These are phyloP conservation scores for Pinus albicaulis DNA, from an alignment of 75 land plant species.

Conservation along the genomic window DNA sequence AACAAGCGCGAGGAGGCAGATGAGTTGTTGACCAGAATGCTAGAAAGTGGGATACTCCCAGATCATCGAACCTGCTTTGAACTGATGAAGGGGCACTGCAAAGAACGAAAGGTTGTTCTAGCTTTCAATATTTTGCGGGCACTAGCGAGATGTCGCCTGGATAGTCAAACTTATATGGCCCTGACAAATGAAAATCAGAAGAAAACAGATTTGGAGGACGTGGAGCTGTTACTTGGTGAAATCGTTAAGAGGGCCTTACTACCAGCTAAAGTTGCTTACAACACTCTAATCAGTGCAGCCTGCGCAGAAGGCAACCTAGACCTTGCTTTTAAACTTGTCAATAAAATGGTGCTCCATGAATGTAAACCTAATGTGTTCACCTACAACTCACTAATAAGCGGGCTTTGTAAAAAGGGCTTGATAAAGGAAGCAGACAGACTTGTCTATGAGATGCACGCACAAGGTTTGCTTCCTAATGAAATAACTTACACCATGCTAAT, in stretches of 20 bases:
- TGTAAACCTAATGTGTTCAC: slow-evolving; percentile 27
- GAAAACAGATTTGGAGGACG: slow-evolving; percentile 27
- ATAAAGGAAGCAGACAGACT: slow-evolving; percentile 34
- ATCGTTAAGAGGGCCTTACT: slow-evolving; percentile 26
- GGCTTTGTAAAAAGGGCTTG: slow-evolving; percentile 27
- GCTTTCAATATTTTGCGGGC: slow-evolving; percentile 31
- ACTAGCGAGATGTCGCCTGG: slow-evolving; percentile 20
- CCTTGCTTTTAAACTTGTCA: slow-evolving; percentile 26
- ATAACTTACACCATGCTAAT: slow-evolving; percentile 45
- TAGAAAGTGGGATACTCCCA: slow-evolving; percentile 38
- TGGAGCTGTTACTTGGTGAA: slow-evolving; percentile 34
- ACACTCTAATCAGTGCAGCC: slow-evolving; percentile 35
- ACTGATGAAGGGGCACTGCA: slow-evolving; percentile 23
- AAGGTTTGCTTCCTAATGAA: slow-evolving; percentile 34
- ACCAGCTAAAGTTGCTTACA: slow-evolving; percentile 37
- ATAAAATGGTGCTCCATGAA: slow-evolving; percentile 45
- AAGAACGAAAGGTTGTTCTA: slow-evolving; percentile 18
- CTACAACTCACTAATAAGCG: slow-evolving; percentile 53
- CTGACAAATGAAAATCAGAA: slow-evolving; percentile 26
- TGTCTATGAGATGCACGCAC: slow-evolving; percentile 28
- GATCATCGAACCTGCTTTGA: slow-evolving; percentile 40
- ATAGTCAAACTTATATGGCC: slow-evolving; percentile 21
- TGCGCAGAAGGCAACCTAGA: slow-evolving; percentile 40
- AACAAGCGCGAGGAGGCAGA: slow-evolving; percentile 23
- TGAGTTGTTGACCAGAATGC: slow-evolving; percentile 36